Base-by-base conservation (phyloP, 1,284 basidiomycete genomes). In the Tetrapyrgos nigripes region DNA sequence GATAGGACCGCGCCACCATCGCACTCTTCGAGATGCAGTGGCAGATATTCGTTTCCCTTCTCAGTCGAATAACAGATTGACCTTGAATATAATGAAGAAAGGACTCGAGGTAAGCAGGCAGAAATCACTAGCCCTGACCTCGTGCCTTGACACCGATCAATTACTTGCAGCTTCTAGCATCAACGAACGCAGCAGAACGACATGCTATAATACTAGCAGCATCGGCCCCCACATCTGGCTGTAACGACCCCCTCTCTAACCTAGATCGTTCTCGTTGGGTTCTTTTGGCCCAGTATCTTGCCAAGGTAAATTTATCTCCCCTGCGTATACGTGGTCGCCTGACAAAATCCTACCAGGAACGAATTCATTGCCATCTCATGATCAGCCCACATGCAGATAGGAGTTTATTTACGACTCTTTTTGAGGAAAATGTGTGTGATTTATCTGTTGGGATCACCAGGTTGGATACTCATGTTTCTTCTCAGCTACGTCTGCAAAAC, bases 281-380 rank as follows among this genome's bases (percentile, higher is more conserved):
- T 50, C 64, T 68, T 19, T 71, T 85, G 26, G 76, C 78, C 14
- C 72, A 79, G 52, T 78, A 75, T 60, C 68, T 86, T 50, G 73
- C 74, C 50, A 78, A 83, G 77, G 85, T 86, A 70, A 60, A 61
- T 61, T 35, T 52, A 17, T 29, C 65, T 26, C 10, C 40, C 55
- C 28, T 54, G 21, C 33, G 17, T 19, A 44, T 23, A 28, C 35
- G n/a, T 27, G 55, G 57, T 55, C 46, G 29, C 52, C 54, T 29
- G 29, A 50, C 56, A 37, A 61, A 61, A 52, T 46, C 31, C 62
- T 46, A 40, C 62, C n/a, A 89, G 87, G 76, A 79, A 55, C 72
- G 80, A 47, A 83, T 88, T 48, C 79, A 82, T 57, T 82, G 83
- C 60, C 87, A 88, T 69, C 76, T 89, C 74, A 79, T 87, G 54